Base-by-base conservation (phyloP, 805 yeast genomes). In the Ogataea siamensis region DNA sequence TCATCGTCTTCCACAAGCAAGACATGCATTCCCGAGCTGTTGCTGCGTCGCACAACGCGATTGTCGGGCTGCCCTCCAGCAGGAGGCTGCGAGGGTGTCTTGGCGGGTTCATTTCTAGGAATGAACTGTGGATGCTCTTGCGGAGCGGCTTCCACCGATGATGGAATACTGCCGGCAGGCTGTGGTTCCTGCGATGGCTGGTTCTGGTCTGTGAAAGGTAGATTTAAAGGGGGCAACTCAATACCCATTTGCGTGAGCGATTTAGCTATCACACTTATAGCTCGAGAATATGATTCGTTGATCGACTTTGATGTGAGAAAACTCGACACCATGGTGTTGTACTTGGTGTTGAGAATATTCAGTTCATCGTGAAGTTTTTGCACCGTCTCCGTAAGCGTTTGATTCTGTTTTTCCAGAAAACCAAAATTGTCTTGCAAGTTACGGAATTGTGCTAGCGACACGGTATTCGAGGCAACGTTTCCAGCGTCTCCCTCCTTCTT, bases 1-100 rank as follows among this genome's bases (percentile, higher is more conserved):
- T 74, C 77, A 58, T 83, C 94, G 61, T 83, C 94, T 60, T 83
- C 94, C 11, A 84, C 93, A 17, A 85, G 61, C 28, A 83, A 63
- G 3, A 84, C 91, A 53, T 81, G 88, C 57, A 82, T 78, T 16
- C 58, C 58, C 2, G 66, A 58, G 2, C 63, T 64, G 3, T 53
- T 39, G 3, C 67, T 67, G 36, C 67, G 49, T 17, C 55, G 53
- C 13, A 45, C 14, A 4, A 53, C 28, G 10, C 54, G 32, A 10
- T 36, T 19, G 17, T 42, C 50, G n/a, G 29, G 51, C n/a, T 34
- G 58, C 50, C 17, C 51, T 39, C 5, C 51, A 34, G 45, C 16
- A 3, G 36, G 42, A 30, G 41, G 43, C 21, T 45, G 50, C 23
- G 16, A 44, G 20, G 36, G 55, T 10, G 30, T 50, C 30, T 24